These are phyloP conservation scores for Magnusiomyces ingens DNA, from an alignment of 1,139 yeast genomes.

Conservation along the genomic window DNA sequence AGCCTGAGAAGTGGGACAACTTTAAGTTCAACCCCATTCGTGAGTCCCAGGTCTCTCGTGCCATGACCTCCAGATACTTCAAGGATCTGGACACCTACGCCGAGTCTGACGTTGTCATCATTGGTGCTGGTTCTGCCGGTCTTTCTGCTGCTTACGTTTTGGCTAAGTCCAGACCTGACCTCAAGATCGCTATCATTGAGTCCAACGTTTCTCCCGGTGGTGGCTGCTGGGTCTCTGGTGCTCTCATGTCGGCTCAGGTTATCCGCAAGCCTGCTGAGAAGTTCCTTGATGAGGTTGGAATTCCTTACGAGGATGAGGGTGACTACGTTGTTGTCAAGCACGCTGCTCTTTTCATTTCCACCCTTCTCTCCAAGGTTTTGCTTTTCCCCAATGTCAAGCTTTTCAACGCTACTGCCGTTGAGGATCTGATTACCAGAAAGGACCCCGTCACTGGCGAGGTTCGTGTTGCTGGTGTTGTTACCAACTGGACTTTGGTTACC, in stretches of 20 bases:
- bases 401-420: constrained; percentile 78
- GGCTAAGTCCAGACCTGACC: constrained; percentile 69
- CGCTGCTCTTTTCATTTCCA: constrained; percentile 72
- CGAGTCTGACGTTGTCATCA: constrained; percentile 66
- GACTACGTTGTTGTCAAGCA: constrained; percentile 76
- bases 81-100: constrained; percentile 68
- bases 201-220: constrained; percentile 76
- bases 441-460: constrained; percentile 50
- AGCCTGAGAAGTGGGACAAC: constrained; percentile 50
- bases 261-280: constrained; percentile 70
- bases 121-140: constrained; percentile 79
- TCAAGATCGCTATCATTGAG: constrained; percentile 69
- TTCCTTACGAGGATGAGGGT: constrained; percentile 73
- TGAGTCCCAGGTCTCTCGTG: constrained; percentile 76
- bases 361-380: constrained; percentile 62
- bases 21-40: constrained; percentile 68
- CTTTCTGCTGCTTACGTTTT: constrained; percentile 66
- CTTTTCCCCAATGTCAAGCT: constrained; percentile 68
- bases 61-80: constrained; percentile 73
- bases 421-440: constrained; percentile 68
- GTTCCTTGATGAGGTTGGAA: constrained; percentile 57
- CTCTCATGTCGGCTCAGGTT: constrained; percentile 71
- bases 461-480: constrained; percentile 71
- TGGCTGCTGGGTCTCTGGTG: constrained; percentile 80
- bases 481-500: constrained; percentile 76